These are phyloP conservation scores for Aspergillus leporis DNA, from an alignment of 495 filamentous ascomycete genomes.

Conservation along the genomic window DNA sequence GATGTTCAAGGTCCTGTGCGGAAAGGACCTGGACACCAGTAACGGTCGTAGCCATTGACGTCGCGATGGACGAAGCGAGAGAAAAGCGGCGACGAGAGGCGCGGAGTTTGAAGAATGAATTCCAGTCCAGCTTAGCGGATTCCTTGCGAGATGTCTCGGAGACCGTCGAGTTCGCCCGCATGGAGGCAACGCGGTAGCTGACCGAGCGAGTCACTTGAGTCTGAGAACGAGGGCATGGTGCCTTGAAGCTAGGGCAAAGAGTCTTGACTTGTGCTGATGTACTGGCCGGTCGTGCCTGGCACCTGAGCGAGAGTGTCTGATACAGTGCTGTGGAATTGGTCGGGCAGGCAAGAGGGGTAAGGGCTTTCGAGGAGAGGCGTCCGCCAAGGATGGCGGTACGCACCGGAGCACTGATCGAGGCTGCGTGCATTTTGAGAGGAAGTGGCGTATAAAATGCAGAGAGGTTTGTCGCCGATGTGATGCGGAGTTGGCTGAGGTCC, in stretches of 20 bases:
- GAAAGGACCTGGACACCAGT: constrained; percentile 64
- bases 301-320: constrained; percentile 20
- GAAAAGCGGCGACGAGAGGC: constrained; percentile 80
- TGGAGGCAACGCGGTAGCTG: constrained; percentile 34
- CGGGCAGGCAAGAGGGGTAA: constrained; percentile 24
- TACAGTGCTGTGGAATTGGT: constrained; percentile 18
- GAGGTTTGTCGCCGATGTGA: constrained; percentile 13
- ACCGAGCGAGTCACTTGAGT: constrained; percentile 22
- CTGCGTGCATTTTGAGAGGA: constrained; percentile 24
- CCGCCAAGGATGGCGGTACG: constrained; percentile 32
- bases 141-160: constrained; percentile 24
- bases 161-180: constrained; percentile 40
- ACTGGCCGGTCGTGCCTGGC: constrained; percentile 20
- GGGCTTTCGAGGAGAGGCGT: constrained; percentile 24
- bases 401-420: constrained; percentile 29
- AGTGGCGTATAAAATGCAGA: constrained; percentile 1
- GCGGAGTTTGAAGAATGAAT: constrained; percentile 89
- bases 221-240: constrained; percentile 22
- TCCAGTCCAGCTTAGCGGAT: constrained; percentile 71
- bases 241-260: constrained; percentile 17
- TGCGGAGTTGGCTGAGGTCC: constrained; percentile 15
- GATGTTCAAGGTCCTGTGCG: constrained; percentile 63
- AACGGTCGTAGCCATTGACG: constrained; percentile 55
- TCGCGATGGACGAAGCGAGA: constrained; percentile 70
- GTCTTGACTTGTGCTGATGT: constrained; percentile 16